Percentiles rank a stretch among this genome's conserved stretches.
Conservation (phyloP, 192 early-diverging fungal genomes). For the Rhizoclosmatium sp. region DNA sequence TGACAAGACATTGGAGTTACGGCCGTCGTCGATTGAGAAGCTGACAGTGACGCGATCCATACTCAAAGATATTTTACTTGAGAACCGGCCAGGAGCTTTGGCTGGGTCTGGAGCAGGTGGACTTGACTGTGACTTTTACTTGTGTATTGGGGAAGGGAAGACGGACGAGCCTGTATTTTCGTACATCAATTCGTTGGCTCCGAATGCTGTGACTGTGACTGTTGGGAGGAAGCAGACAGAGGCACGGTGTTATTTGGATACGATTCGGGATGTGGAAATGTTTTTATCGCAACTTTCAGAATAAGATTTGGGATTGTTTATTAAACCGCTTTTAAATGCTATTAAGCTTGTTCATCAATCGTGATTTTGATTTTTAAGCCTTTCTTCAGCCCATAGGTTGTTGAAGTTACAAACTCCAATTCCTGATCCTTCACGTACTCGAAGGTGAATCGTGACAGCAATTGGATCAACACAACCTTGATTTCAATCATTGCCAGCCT, state of each 20-base stretch:
- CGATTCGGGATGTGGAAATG: conserved; percentile 51
- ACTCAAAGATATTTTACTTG: conserved; percentile 73
- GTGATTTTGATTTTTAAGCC: conserved; percentile 27
- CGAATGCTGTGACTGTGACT: conserved; percentile 68
- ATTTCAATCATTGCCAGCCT: neutral
- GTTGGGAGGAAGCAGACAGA: conserved; percentile 98
- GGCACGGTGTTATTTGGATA: conserved; percentile 86
- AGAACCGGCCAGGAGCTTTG: neutral
- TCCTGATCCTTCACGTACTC: conserved; percentile 22
- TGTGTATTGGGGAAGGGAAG: conserved; percentile 87
- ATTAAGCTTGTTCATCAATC: too few relatives aligned
- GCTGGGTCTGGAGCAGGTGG: neutral
- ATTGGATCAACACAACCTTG: conserved; percentile 10
- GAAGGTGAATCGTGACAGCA: conserved; percentile 23
- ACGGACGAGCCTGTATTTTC: conserved; percentile 94
- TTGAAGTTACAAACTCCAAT: conserved; percentile 8
- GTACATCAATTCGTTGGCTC: conserved; percentile 50
- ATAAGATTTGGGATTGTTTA: too few relatives aligned
- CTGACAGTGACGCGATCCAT: conserved; percentile 86
- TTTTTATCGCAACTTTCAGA: neutral
- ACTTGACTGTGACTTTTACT: conserved; percentile 24
- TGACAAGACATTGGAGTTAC: conserved; percentile 97
- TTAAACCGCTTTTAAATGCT: too few relatives aligned
- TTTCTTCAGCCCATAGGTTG: conserved; percentile 35
- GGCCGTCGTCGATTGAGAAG: conserved; percentile 94